phyloP scores from a whole-genome alignment of 1,139 yeast genomes.

The Magnusiomyces suaveolens region DNA sequence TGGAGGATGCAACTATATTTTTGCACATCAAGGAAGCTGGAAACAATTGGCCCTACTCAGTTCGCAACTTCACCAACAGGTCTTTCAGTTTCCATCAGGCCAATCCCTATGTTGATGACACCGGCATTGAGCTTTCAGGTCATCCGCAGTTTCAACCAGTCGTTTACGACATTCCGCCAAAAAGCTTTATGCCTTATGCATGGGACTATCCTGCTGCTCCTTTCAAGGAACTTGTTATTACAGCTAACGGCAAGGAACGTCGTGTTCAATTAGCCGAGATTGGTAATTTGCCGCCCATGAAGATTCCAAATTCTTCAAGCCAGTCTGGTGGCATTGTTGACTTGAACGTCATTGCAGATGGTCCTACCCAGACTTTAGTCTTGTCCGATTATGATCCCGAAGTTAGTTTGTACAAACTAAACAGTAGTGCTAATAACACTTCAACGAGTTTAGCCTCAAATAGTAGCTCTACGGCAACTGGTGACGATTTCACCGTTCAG shows the following conservation, averaged over 20 bases:
- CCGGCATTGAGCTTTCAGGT: slow-evolving; percentile 43
- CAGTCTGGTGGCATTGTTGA: slow-evolving; percentile 51
- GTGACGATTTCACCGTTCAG: slow-evolving; percentile 37
- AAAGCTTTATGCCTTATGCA: slow-evolving; percentile 95
- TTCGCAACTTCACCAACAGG: slow-evolving; percentile 75
- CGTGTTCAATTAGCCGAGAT: slow-evolving; percentile 82
- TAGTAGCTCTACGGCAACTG: not conserved
- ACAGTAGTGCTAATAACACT: slow-evolving; percentile 6
- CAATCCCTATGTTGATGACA: slow-evolving; percentile 67
- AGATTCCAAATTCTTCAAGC: slow-evolving; percentile 35
- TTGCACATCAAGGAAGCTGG: slow-evolving; percentile 65
- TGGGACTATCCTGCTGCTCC: slow-evolving; percentile 95
- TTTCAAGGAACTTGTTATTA: slow-evolving; percentile 66
- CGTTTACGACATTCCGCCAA: slow-evolving; percentile 71
- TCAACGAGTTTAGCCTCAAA: slow-evolving; percentile 10
- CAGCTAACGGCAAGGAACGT: slow-evolving; percentile 63
- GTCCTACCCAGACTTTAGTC: slow-evolving; percentile 82
- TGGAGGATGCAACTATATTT: slow-evolving; percentile 76
- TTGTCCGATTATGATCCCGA: slow-evolving; percentile 76
- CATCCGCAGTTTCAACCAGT: slow-evolving; percentile 37
- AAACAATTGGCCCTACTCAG: slow-evolving; percentile 84
- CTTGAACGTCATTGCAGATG: slow-evolving; percentile 90
- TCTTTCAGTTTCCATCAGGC: slow-evolving; percentile 82
- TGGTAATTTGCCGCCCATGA: slow-evolving; percentile 82
- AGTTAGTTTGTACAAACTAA: slow-evolving; percentile 55